phyloP scores from a whole-genome alignment of 495 filamentous ascomycete species.

The Aspergillus indologenus region DNA sequence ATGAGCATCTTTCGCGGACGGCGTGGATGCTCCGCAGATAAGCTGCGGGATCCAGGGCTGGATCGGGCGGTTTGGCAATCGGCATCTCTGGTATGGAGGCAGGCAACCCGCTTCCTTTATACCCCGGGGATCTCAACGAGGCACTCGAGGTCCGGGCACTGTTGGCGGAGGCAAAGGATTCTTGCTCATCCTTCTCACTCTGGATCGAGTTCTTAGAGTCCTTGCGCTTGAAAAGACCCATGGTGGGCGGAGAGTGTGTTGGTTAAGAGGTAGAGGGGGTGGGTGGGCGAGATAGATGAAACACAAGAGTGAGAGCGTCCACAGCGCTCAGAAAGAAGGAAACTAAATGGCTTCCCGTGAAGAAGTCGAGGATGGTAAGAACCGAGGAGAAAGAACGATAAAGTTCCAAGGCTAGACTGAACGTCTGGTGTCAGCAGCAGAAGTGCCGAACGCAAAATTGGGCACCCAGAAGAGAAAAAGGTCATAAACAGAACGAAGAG shows the following conservation, averaged over 20 bases:
- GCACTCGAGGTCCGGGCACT: constrained; percentile 52
- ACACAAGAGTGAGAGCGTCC: neutral
- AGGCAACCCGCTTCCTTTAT: constrained; percentile 41
- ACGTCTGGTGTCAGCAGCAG: neutral
- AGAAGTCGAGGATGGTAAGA: neutral
- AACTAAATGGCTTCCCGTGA: constrained; percentile 7
- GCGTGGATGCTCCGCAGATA: constrained; percentile 90
- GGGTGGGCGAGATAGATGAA: neutral
- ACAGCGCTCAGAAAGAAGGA: constrained; percentile 6
- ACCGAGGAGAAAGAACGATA: constrained; percentile 2
- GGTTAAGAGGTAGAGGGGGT: constrained; percentile 4
- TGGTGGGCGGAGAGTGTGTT: constrained; percentile 24
- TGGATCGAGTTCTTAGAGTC: constrained; percentile 51
- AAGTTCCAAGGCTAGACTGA: constrained; percentile 3
- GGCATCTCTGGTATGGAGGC: constrained; percentile 60
- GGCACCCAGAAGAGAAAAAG: constrained; percentile 3
- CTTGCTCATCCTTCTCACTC: constrained; percentile 45
- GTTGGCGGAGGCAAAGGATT: constrained; percentile 47
- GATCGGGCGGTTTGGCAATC: constrained; percentile 84
- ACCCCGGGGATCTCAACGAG: constrained; percentile 53
- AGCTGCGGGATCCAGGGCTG: constrained; percentile 82
- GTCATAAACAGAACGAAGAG: constrained; percentile 13
- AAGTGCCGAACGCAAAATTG: constrained; percentile 6
- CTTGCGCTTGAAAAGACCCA: constrained; percentile 67
- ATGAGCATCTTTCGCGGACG: constrained; percentile 72